These are phyloP conservation scores for Xylariaceae sp. DNA, from an alignment of 2,329 filamentous ascomycete species.

Conservation along the genomic window DNA sequence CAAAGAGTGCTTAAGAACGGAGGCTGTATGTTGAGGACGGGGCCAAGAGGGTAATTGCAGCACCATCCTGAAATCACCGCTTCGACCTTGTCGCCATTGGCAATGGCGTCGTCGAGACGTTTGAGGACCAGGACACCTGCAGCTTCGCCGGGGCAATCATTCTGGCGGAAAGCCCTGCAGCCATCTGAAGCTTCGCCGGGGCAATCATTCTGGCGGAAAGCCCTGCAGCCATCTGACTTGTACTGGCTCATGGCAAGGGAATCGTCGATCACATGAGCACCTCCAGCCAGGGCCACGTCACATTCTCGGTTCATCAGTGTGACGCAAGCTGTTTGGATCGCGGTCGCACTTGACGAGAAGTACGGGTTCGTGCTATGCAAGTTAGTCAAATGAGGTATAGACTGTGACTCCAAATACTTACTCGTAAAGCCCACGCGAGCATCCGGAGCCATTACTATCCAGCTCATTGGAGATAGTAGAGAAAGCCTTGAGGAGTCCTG, in stretches of 20 bases:
- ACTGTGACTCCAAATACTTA: neutral
- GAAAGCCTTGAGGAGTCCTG: conserved; percentile 9
- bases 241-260: conserved; percentile 20
- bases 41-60: conserved; percentile 68
- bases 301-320: conserved; percentile 26
- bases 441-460: conserved; percentile 30
- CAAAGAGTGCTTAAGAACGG: conserved; percentile 23
- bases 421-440: conserved; percentile 26
- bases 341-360: conserved; percentile 33
- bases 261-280: conserved; percentile 11
- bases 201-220: conserved; percentile 37
- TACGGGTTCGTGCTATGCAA: conserved; percentile 25
- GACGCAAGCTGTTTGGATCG: conserved; percentile 33
- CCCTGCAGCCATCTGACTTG: conserved; percentile 21
- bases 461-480: conserved; percentile 18
- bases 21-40: conserved; percentile 56
- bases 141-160: conserved; percentile 31
- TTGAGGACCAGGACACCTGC: conserved; percentile 24
- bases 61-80: conserved; percentile 46
- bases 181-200: conserved; percentile 20
- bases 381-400: neutral
- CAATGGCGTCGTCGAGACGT: conserved; percentile 34
- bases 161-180: conserved; percentile 32
- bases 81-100: conserved; percentile 41
- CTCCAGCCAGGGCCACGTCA: conserved; percentile 17